Conservation (phyloP, 2,329 filamentous ascomycete species). For the Aspergillus ibericus region DNA sequence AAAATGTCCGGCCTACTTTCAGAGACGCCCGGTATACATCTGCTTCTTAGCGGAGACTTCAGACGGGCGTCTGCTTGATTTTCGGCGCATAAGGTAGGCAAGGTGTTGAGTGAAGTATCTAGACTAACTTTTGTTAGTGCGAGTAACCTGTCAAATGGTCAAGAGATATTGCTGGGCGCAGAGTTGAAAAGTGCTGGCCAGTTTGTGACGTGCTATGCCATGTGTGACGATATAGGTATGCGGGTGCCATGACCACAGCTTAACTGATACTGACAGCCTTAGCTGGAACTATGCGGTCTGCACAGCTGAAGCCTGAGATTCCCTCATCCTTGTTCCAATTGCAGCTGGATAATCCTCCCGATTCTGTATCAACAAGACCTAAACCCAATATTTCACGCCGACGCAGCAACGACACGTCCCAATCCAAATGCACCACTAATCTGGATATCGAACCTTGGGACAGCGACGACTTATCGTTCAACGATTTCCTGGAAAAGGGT, state of each 20-base stretch:
- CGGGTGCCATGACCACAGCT: background rate
- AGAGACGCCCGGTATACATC: constrained; percentile 63
- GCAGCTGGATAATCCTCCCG: constrained; percentile 2
- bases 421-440: constrained; percentile 4
- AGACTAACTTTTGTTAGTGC: constrained; percentile 49
- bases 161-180: constrained; percentile 62
- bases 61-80: constrained; percentile 69
- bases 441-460: constrained; percentile 51
- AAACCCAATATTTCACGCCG: constrained; percentile 19
- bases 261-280: constrained; percentile 12
- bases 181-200: constrained; percentile 57
- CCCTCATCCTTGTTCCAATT: constrained; percentile 46
- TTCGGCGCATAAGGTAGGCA: constrained; percentile 57
- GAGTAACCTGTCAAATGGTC: constrained; percentile 61
- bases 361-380: constrained; percentile 16
- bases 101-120: constrained; percentile 3
- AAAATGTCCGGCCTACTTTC: constrained; percentile 61
- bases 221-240: constrained; percentile 79
- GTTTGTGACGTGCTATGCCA: constrained; percentile 66
- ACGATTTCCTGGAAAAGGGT: constrained; percentile 51
- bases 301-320: constrained; percentile 53
- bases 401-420: constrained; percentile 21
- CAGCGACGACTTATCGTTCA: constrained; percentile 54
- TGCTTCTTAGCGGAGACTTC: constrained; percentile 74
- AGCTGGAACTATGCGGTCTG: constrained; percentile 59